Evolutionary conservation across 2,329 filamentous ascomycete species (phyloP), one percentile per base, ranked within the genome.

Genomic region (Sarocladium oryzae): DNA sequence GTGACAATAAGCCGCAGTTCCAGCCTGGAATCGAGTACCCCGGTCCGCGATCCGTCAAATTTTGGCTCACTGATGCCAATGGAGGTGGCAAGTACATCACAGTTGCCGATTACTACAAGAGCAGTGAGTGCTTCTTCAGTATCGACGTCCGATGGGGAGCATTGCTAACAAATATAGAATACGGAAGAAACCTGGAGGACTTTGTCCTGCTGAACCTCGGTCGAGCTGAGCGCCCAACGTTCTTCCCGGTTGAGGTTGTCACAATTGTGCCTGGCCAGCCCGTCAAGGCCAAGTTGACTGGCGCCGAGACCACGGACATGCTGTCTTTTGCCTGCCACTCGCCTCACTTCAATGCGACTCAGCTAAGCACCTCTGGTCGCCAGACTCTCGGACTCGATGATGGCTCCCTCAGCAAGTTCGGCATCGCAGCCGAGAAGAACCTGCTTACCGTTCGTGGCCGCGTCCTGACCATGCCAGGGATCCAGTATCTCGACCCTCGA

Each of bases 361-460:
- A 84, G 0, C 85, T 93, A 58, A 73, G 77, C 2, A 74, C 64
- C 0, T 73, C 75, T 8, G 85, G 80, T 2, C 75, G 81, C 21
- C 55, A 69, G 16, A 69, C 81, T 4, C 71, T 92, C 20, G 77
- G 78, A 2, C 71, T 89, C 2, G 75, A 81, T 38, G 63, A 68
- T 2, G 73, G 72, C 35, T 55, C 66, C 0, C 70, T 77, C n/a
- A 32, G 56, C 4, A 58, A 71, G 2, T 93, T 90, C 54, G 84
- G 84, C 4, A 72, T 95, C 54, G 67, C 68, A 1, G 75, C 90
- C 2, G 73, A 71, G 6, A 75, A 77, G 11, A 66, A 72, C 1
- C 74, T 96, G 30, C 71, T 95, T 30, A 86, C 86, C 0, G 86
- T 96, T 0, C 73, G 74, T 1, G 91, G 81, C 1, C 82, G 90